Conservation (phyloP, 2,329 filamentous ascomycete species). For the Madurella mycetomatis region DNA sequence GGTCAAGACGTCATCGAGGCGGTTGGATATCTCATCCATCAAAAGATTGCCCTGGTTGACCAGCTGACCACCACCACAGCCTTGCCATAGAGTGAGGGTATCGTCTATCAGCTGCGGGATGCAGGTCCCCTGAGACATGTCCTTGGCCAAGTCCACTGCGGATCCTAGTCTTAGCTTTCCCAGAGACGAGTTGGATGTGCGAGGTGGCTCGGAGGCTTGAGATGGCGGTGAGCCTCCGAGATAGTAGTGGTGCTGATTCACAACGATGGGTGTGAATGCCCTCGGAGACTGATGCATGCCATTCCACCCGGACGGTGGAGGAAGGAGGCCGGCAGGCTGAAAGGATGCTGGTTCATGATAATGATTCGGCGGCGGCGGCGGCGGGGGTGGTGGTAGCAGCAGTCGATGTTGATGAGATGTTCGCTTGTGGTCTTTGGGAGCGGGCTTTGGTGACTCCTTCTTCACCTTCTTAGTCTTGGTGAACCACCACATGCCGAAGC, state of each 20-base stretch:
- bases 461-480: slow-evolving; percentile 25
- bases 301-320: slow-evolving; percentile 26
- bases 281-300: slow-evolving; percentile 16
- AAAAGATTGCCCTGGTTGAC: slow-evolving; percentile 44
- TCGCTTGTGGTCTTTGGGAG: slow-evolving; percentile 10
- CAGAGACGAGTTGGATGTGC: slow-evolving; percentile 24
- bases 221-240: slow-evolving; percentile 29
- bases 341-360: slow-evolving; percentile 16
- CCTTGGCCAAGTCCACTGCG: slow-evolving; percentile 40
- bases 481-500: slow-evolving; percentile 27
- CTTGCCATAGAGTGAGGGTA: slow-evolving; percentile 38
- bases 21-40: slow-evolving; percentile 57
- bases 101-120: slow-evolving; percentile 40
- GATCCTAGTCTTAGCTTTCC: slow-evolving; percentile 38
- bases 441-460: slow-evolving; percentile 19
- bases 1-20: slow-evolving; percentile 65
- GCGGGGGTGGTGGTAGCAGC: slow-evolving; percentile 9
- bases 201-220: slow-evolving; percentile 13
- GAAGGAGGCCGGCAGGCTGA: slow-evolving; percentile 28
- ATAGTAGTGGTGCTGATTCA: slow-evolving; percentile 52
- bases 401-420: slow-evolving; percentile 9
- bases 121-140: slow-evolving; percentile 34
- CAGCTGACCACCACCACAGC: slow-evolving; percentile 40
- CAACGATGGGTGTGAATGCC: slow-evolving; percentile 38
- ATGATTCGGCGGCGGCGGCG: slow-evolving; percentile 13